These are phyloP conservation scores for Ogataea philodendri DNA, from an alignment of 805 yeast species.

Conservation along the genomic window DNA sequence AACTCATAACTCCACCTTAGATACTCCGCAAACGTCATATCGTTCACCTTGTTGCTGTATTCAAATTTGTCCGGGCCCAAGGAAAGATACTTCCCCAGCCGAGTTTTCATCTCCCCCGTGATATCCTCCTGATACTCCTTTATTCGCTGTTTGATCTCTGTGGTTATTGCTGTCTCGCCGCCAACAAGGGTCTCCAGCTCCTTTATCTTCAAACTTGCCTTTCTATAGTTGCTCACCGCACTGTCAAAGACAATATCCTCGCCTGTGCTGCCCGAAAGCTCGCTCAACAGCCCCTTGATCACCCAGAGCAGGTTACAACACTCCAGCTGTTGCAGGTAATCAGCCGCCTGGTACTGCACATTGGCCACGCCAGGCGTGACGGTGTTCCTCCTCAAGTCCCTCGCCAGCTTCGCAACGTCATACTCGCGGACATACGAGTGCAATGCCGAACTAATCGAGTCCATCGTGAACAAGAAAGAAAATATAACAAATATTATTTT, in stretches of 20 bases:
- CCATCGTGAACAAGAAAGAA: constrained; percentile 5
- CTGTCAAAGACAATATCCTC: constrained; percentile 16
- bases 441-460: constrained; percentile 5
- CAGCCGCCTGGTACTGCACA: constrained; percentile 16
- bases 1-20: constrained; percentile 6
- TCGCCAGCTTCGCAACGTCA: constrained; percentile 13
- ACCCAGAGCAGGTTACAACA: constrained; percentile 33
- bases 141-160: constrained; percentile 15
- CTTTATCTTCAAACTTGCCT: constrained; percentile 16
- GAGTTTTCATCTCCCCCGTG: not conserved
- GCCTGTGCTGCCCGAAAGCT: constrained; percentile 19
- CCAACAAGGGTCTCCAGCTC: constrained; percentile 3
- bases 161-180: constrained; percentile 14
- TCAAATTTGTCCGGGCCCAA: not conserved
- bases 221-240: constrained; percentile 16
- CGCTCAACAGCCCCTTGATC: constrained; percentile 30
- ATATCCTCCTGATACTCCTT: constrained; percentile 9
- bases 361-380: too few relatives aligned
- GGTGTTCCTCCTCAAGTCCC: too few relatives aligned
- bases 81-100: not conserved
- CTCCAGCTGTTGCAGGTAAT: constrained; percentile 28
- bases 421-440: constrained; percentile 13
- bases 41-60: constrained; percentile 3
- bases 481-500: constrained; percentile 2
- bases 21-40: constrained; percentile 4